Percentiles rank a stretch among this genome's conserved stretches.
Evolutionary conservation across 73 alveolate genomes (phyloP).

Genomic region (Paramecium primaurelia): DNA sequence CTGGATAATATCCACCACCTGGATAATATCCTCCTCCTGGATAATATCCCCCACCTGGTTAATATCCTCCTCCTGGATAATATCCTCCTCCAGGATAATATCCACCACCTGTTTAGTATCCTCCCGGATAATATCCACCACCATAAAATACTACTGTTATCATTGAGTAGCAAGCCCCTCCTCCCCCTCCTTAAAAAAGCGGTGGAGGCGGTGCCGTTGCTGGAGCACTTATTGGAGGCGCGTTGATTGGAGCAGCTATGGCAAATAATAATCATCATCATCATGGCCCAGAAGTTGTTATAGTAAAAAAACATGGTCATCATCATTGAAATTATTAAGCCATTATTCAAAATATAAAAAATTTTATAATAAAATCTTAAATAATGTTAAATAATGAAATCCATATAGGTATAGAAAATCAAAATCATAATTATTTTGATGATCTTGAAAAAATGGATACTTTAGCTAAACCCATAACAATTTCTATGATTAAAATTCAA

Average conservation of each 20-base stretch:
- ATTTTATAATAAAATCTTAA: neutral
- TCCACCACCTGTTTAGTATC: neutral
- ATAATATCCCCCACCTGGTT: neutral
- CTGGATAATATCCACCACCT: neutral
- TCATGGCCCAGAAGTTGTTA: neutral
- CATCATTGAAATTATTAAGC: neutral
- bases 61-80: neutral
- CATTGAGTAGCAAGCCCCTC: neutral
- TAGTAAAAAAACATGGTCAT: neutral
- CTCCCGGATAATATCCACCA: neutral
- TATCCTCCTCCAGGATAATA: neutral
- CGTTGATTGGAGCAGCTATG: conserved; percentile 26
- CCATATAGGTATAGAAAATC: neutral
- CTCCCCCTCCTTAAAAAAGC: neutral
- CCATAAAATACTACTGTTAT: neutral
- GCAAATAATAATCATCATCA: conserved; percentile 6
- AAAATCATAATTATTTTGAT: neutral
- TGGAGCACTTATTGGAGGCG: conserved; percentile 50
- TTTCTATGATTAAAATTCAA: neutral
- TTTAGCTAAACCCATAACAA: neutral
- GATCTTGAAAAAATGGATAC: neutral
- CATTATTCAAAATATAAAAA: neutral
- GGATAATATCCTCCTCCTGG: neutral
- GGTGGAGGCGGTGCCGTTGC: conserved; percentile 47
- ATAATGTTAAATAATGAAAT: neutral